These are phyloP conservation scores for Clitopilus passeckerianus DNA, from an alignment of 768 basidiomycete genomes.

Conservation along the genomic window DNA sequence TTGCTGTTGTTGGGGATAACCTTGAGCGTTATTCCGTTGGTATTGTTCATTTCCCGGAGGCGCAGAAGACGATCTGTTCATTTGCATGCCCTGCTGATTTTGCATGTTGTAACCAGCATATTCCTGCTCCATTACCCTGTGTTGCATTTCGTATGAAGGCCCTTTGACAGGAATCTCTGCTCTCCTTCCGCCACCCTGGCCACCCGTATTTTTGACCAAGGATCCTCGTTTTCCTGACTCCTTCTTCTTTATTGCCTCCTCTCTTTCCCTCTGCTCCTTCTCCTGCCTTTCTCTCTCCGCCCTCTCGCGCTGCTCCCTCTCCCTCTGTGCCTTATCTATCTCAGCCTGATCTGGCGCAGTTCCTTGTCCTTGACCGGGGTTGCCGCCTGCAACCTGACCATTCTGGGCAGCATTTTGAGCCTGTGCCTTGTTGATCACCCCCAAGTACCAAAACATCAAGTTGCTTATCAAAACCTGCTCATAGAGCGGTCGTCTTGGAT, in stretches of 20 bases:
- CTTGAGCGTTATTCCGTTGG: conserved; percentile 17
- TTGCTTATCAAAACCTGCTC: conserved; percentile 95
- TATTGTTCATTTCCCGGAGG: conserved; percentile 10
- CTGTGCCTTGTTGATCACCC: conserved; percentile 92
- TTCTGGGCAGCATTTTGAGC: conserved; percentile 34
- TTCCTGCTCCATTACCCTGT: conserved; percentile 89
- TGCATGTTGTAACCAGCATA: conserved; percentile 47
- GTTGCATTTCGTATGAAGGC: conserved; percentile 93
- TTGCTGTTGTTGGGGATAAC: conserved; percentile 22
- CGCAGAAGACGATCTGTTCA: conserved; percentile 19
- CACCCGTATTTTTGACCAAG: conserved; percentile 60
- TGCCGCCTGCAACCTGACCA: conserved; percentile 19
- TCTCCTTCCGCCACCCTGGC: conserved; percentile 48
- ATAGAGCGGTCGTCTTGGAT: conserved; percentile 92
- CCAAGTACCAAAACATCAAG: conserved; percentile 99
- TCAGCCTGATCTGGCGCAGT: conserved; percentile 25
- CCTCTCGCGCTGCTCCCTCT: conserved; percentile 36
- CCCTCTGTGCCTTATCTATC: conserved; percentile 30
- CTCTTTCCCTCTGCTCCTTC: conserved; percentile 40
- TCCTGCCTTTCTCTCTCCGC: conserved; percentile 35
- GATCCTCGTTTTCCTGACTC: conserved; percentile 48
- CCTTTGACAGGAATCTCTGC: conserved; percentile 87
- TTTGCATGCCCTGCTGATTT: conserved; percentile 22
- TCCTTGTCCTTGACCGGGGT: conserved; percentile 9
- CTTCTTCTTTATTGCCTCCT: conserved; percentile 54